Base-by-base conservation (phyloP, 2,329 filamentous ascomycete species). In the Trematosphaeria pertusa region DNA sequence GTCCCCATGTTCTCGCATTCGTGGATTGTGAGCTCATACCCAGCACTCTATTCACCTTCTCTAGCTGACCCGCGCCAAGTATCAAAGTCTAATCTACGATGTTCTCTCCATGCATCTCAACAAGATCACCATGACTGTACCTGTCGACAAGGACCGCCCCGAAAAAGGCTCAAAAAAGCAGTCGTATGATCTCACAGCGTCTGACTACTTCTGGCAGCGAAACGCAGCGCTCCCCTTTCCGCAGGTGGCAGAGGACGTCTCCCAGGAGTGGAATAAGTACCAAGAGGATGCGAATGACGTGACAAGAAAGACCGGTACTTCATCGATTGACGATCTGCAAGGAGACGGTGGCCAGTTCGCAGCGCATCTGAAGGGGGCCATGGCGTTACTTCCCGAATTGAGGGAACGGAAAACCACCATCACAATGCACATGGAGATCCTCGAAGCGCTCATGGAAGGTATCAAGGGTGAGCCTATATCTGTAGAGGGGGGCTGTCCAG, bases 1-100 rank as follows among this genome's bases (percentile, higher is more conserved):
- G 91, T 96, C 55, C 92, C 94, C 2, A 97, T 99, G 94, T 82
- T 99, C n/a, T 97, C 93, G 11, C 94, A 99, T 73, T 97, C 92
- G 1, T 92, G 88, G 88, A 91, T 85, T n/a, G n/a, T n/a, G n/a
- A n/a, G n/a, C n/a, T n/a, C n/a, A n/a, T n/a, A n/a, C n/a, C n/a
- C n/a, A n/a, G n/a, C n/a, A n/a, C n/a, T n/a, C n/a, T n/a, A n/a
- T n/a, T n/a, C n/a, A n/a, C n/a, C n/a, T n/a, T n/a, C n/a, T n/a
- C n/a, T n/a, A n/a, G n/a, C n/a, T n/a, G n/a, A n/a, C n/a, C n/a
- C n/a, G n/a, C n/a, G n/a, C n/a, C n/a, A n/a, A n/a, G 52, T 88
- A 96, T 62, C 91, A 96, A 71, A 94, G 89, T 6, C 78, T 96
- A 9, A 89, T 96, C 12, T 88, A 87, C 55, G 85, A 91, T 71